These are phyloP conservation scores for Calonectria honghensis DNA, from an alignment of 2,329 filamentous ascomycete genomes.

Conservation along the genomic window DNA sequence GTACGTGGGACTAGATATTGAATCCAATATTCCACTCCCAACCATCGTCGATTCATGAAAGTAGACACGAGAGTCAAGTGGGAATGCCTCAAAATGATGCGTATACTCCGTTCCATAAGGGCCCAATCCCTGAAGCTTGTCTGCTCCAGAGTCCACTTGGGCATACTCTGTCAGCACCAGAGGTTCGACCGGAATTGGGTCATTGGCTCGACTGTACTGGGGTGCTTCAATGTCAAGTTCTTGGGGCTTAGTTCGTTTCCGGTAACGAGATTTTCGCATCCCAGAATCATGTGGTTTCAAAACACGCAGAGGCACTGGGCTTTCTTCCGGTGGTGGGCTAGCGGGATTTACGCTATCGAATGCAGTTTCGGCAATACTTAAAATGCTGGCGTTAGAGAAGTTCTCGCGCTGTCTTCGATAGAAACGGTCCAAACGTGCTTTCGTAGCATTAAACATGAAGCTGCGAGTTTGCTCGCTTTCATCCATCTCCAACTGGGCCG, in stretches of 20 bases:
- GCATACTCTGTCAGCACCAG: constrained; percentile 33
- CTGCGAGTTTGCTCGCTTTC: constrained; percentile 59
- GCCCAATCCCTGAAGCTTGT: constrained; percentile 71
- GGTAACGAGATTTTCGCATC: constrained; percentile 57
- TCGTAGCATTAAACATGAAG: constrained; percentile 69
- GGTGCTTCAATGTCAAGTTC: constrained; percentile 70
- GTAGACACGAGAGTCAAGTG: constrained; percentile 72
- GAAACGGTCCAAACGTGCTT: constrained; percentile 73
- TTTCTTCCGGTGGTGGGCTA: constrained; percentile 52
- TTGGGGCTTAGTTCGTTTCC: constrained; percentile 67
- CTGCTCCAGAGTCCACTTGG: constrained; percentile 45
- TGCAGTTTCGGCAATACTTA: constrained; percentile 42
- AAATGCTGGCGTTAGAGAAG: constrained; percentile 43
- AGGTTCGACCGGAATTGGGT: constrained; percentile 64
- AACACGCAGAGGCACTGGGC: constrained; percentile 49
- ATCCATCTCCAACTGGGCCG: constrained; percentile 74
- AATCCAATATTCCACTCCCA: constrained; percentile 71
- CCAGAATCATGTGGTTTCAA: constrained; percentile 34
- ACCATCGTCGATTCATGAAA: constrained; percentile 77
- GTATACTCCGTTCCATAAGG: constrained; percentile 78
- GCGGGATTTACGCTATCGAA: constrained; percentile 44
- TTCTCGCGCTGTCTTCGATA: constrained; percentile 66
- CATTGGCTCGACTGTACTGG: constrained; percentile 72
- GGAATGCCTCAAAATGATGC: constrained; percentile 78
- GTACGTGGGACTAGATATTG: constrained; percentile 59